Conservation (phyloP, 495 filamentous ascomycete genomes). For the Beverwykella pulmonaria region DNA sequence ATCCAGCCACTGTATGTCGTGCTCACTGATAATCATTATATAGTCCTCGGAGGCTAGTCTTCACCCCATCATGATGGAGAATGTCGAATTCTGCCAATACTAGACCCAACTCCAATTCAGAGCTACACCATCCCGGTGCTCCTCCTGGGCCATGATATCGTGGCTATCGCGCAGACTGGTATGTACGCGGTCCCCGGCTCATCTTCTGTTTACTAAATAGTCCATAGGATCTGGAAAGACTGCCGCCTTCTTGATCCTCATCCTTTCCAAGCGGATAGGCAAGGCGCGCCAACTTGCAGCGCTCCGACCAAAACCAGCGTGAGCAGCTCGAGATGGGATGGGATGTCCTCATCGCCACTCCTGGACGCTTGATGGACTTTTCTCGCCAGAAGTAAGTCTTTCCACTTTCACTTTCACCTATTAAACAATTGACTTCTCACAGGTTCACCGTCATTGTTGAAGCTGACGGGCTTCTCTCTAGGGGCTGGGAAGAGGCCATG, state of each 20-base stretch:
- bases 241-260: slow-evolving; percentile 86
- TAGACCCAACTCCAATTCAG: slow-evolving; percentile 80
- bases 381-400: slow-evolving; percentile 68
- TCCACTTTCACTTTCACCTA: neutral
- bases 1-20: neutral
- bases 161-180: slow-evolving; percentile 93
- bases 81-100: slow-evolving; percentile 70
- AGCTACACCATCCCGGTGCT: slow-evolving; percentile 79
- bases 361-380: slow-evolving; percentile 83
- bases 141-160: slow-evolving; percentile 69
- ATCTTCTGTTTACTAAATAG: neutral
- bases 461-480: slow-evolving; percentile 84
- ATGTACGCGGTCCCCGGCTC: slow-evolving; percentile 39
- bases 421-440: slow-evolving; percentile 10
- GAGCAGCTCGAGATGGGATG: slow-evolving; percentile 79
- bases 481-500: slow-evolving; percentile 74
- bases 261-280: slow-evolving; percentile 87
- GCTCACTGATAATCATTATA: neutral
- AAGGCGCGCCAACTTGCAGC: slow-evolving; percentile 84
- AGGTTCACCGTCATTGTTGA: slow-evolving; percentile 90
- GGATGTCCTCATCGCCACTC: slow-evolving; percentile 84
- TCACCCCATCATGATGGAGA: slow-evolving; percentile 80
- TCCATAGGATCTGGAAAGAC: slow-evolving; percentile 89
- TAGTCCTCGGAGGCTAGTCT: slow-evolving; percentile 68
- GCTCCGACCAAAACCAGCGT: slow-evolving; percentile 71